Percentiles rank a stretch among this genome's conserved stretches.
Conservation (phyloP, 129 eudicot genomes). For the Flaveria linearis region DNA sequence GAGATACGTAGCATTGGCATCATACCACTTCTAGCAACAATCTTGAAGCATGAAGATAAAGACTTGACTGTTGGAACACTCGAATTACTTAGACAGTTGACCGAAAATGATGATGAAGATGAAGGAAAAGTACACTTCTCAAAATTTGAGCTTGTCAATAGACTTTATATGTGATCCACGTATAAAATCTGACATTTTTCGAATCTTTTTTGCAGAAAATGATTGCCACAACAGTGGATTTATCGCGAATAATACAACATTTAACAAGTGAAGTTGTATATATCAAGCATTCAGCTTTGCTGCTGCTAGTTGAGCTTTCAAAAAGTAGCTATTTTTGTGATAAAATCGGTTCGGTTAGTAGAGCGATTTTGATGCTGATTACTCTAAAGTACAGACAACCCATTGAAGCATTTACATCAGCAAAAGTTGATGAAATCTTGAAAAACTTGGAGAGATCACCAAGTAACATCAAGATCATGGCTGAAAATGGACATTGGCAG, state of each 20-base stretch:
- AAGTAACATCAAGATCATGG: slow-evolving; percentile 69
- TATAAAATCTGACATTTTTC: neutral
- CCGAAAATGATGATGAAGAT: slow-evolving; percentile 56
- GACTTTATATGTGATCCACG: slow-evolving; percentile 1
- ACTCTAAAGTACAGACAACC: slow-evolving; percentile 51
- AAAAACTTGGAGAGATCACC: slow-evolving; percentile 57
- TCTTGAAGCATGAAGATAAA: slow-evolving; percentile 49
- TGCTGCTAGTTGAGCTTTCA: slow-evolving; percentile 63
- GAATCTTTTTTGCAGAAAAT: slow-evolving; percentile 44
- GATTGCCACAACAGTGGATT: slow-evolving; percentile 43
- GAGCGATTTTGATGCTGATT: slow-evolving; percentile 59
- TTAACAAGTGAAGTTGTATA: slow-evolving; percentile 56
- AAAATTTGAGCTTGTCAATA: neutral
- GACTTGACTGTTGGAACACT: slow-evolving; percentile 47
- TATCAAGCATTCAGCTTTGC: slow-evolving; percentile 48
- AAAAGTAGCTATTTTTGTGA: slow-evolving; percentile 37
- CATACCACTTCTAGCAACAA: slow-evolving; percentile 51
- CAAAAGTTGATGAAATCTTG: slow-evolving; percentile 53
- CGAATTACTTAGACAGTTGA: slow-evolving; percentile 47
- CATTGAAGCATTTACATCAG: slow-evolving; percentile 49
- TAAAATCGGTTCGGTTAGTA: slow-evolving; percentile 47
- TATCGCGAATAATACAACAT: slow-evolving; percentile 44
- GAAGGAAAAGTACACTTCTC: slow-evolving; percentile 44
- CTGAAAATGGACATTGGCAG: slow-evolving; percentile 75
- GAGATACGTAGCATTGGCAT: slow-evolving; percentile 50